phyloP scores from a whole-genome alignment of 2,329 filamentous ascomycete species.

The Phoma sp. region DNA sequence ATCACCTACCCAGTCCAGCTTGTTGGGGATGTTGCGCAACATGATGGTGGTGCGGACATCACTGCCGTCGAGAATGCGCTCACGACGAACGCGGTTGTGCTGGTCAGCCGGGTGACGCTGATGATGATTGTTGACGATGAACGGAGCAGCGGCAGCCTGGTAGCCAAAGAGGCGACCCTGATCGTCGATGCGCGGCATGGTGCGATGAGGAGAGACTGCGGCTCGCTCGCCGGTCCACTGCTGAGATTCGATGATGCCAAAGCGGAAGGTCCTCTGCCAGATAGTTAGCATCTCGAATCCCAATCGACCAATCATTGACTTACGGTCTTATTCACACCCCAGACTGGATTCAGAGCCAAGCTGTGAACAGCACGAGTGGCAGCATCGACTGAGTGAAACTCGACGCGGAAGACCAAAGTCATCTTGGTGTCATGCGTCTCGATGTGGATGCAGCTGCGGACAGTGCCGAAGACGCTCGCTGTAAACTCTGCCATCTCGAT shows the following conservation, averaged over 20 bases:
- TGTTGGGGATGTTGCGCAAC: constrained; percentile 93
- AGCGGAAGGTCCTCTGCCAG: constrained; percentile 31
- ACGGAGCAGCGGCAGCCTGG: constrained; percentile 10
- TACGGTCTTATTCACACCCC: constrained; percentile 22
- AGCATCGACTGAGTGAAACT: constrained; percentile 39
- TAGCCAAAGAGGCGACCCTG: constrained; percentile 31
- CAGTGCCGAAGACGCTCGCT: constrained; percentile 24
- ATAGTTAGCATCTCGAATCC: constrained; percentile 21
- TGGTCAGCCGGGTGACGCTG: constrained; percentile 34
- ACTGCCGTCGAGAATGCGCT: constrained; percentile 49
- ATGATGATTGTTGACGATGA: not conserved
- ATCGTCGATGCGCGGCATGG: constrained; percentile 29
- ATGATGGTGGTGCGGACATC: constrained; percentile 72
- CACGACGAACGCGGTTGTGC: constrained; percentile 48
- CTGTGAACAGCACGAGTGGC: constrained; percentile 35
- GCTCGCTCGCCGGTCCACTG: constrained; percentile 30
- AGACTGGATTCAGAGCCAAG: constrained; percentile 17
- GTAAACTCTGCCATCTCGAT: constrained; percentile 19
- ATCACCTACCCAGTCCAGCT: constrained; percentile 67
- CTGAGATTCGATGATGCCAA: constrained; percentile 20
- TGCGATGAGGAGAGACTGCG: constrained; percentile 28
- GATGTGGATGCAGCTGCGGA: constrained; percentile 29
- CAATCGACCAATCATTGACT: constrained; percentile 7
- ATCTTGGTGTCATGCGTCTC: constrained; percentile 24
- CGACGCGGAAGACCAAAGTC: constrained; percentile 36